Base-by-base conservation (phyloP, 2,329 filamentous ascomycete species). In the Claviceps monticola region DNA sequence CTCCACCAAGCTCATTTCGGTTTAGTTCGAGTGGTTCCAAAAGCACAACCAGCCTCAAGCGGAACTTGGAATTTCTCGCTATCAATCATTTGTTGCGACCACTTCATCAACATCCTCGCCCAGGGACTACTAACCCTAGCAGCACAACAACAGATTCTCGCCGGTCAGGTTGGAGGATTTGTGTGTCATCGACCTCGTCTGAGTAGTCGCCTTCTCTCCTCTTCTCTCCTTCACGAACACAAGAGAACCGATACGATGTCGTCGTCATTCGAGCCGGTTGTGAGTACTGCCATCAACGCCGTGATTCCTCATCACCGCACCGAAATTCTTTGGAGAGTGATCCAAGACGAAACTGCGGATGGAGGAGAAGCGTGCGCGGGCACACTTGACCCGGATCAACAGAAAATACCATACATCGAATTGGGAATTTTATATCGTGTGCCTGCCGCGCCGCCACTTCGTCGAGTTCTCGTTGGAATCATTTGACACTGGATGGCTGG, bases 221-320 rank as follows among this genome's bases (percentile, higher is more conserved):
- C 56, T 59, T 58, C 57, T 56, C 57, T 61, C 61, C 59, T 61
- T 55, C 60, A 57, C 56, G 56, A 50, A 43, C 17, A 49, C 61
- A 61, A 59, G 64, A 63, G 61, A 68, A 66, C 70, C 64, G 61
- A 59, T 63, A 79, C 74, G 69, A 83, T 83, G 80, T 83, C 80
- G 70, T 78, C 76, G 67, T 54, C 53, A 51, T 83, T 84, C 73
- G 81, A 84, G 76, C 69, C 73, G 71, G 79, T 82, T 76, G 81
- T 84, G 74, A 83, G 80, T 83, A 65, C 51, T 49, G 46, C 42
- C 29, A 48, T 45, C 46, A 44, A 48, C 14, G n/a, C 36, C 43
- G 39, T 45, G 17, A 23, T 36, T 39, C 41, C 48, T 49, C 46
- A 53, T 56, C 52, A 49, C 49, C 17, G 41, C 49, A 45, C 46